These are phyloP conservation scores for Endoconidiophora laricicola DNA, from an alignment of 2,329 filamentous ascomycete genomes.

Conservation along the genomic window DNA sequence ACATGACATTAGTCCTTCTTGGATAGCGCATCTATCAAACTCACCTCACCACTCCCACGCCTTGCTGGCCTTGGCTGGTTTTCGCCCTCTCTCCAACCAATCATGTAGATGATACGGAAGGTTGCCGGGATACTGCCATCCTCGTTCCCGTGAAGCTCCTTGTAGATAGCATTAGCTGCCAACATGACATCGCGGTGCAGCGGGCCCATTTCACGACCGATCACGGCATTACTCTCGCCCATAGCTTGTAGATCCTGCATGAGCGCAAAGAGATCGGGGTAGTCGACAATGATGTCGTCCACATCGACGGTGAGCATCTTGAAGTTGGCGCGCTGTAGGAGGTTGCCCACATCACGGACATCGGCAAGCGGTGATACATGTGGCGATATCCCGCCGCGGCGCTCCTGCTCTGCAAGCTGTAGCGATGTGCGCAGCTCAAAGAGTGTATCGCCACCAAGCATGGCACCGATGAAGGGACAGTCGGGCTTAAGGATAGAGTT, in stretches of 20 bases:
- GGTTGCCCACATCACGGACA: constrained; percentile 74
- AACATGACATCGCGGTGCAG: constrained; percentile 71
- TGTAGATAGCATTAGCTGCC: constrained; percentile 78
- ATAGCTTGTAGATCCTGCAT: constrained; percentile 93
- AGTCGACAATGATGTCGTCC: constrained; percentile 93
- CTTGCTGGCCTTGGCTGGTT: constrained; percentile 65
- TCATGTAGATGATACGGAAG: constrained; percentile 95
- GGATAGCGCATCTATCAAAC: constrained; percentile 62
- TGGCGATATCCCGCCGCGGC: constrained; percentile 77
- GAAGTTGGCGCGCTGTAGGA: constrained; percentile 77
- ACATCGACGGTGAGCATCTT: constrained; percentile 93
- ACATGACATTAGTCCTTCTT: constrained; percentile 3
- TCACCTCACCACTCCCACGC: constrained; percentile 73
- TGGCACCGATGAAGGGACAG: constrained; percentile 79
- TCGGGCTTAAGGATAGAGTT: constrained; percentile 82
- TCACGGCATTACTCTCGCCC: constrained; percentile 83
- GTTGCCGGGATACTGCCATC: constrained; percentile 71
- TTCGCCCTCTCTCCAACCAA: constrained; percentile 82
- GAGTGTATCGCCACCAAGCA: constrained; percentile 88
- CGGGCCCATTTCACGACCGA: constrained; percentile 65
- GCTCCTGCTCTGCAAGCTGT: constrained; percentile 80
- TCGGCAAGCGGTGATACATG: constrained; percentile 86
- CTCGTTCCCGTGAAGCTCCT: constrained; percentile 67
- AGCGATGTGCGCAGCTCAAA: constrained; percentile 87
- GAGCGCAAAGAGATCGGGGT: constrained; percentile 72